Conservation (phyloP, 306 rosid species). For the Dalbergia cultrata region DNA sequence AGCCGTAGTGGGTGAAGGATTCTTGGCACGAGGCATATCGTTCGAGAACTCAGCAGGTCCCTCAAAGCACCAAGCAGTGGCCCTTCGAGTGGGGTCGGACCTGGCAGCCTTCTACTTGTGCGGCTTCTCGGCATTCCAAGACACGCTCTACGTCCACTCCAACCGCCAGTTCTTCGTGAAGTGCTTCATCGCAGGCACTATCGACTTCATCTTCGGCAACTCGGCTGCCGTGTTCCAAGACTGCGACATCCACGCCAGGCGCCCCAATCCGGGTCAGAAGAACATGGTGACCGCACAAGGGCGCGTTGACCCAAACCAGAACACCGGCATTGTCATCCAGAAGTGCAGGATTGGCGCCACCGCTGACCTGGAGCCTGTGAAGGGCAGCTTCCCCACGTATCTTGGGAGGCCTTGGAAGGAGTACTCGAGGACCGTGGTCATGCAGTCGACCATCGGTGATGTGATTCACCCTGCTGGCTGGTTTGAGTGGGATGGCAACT, state of each 20-base stretch:
- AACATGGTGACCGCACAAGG: slow-evolving; percentile 91
- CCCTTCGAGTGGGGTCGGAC: slow-evolving; percentile 72
- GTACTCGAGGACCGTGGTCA: slow-evolving; percentile 73
- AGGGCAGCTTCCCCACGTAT: slow-evolving; percentile 57
- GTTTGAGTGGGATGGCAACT: too few species aligned
- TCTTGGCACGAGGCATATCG: slow-evolving; percentile 67
- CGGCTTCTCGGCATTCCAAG: slow-evolving; percentile 73
- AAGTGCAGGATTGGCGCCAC: slow-evolving; percentile 73
- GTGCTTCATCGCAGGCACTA: slow-evolving; percentile 65
- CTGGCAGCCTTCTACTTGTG: slow-evolving; percentile 72
- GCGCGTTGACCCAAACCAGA: slow-evolving; percentile 74
- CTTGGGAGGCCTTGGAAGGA: slow-evolving; percentile 86
- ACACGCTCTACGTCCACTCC: slow-evolving; percentile 82
- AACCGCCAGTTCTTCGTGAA: slow-evolving; percentile 72
- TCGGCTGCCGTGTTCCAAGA: slow-evolving; percentile 71
- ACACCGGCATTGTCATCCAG: slow-evolving; percentile 86
- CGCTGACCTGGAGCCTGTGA: slow-evolving; percentile 48
- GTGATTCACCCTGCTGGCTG: too few species aligned
- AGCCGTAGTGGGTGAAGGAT: slow-evolving; percentile 72
- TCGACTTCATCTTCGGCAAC: slow-evolving; percentile 89
- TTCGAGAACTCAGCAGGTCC: slow-evolving; percentile 82
- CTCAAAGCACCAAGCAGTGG: slow-evolving; percentile 86
- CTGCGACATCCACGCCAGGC: slow-evolving; percentile 77
- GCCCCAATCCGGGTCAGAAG: slow-evolving; percentile 67
- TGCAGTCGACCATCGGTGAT: slow-evolving; percentile 64